Conservation (phyloP, 2,329 filamentous ascomycete species). For the Neopestalotiopsis clavispora region DNA sequence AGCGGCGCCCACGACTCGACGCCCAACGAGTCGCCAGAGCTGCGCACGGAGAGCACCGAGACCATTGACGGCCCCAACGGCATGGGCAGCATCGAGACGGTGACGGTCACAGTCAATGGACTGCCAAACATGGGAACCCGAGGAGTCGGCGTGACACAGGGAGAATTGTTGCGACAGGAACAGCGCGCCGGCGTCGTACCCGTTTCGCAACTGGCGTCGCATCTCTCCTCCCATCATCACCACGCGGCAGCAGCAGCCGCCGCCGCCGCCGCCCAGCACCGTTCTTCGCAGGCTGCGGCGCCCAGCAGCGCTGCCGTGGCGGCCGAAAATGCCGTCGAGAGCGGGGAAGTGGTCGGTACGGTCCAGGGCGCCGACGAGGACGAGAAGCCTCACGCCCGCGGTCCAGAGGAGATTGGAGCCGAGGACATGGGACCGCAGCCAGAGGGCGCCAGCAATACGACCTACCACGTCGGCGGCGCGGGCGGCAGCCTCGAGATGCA, state of each 20-base stretch:
- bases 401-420: conserved; percentile 83
- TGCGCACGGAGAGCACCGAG: conserved; percentile 76
- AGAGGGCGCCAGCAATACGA: conserved; percentile 42
- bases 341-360: conserved; percentile 31
- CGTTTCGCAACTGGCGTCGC: conserved; percentile 60
- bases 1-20: conserved; percentile 32
- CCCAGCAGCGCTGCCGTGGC: conserved; percentile 1
- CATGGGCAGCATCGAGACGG: conserved; percentile 79
- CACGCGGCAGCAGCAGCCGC: not conserved
- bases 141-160: conserved; percentile 73
- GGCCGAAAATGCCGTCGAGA: conserved; percentile 28
- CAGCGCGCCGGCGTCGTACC: conserved; percentile 82
- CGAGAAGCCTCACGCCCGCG: conserved; percentile 79
- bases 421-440: conserved; percentile 82
- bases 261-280: not conserved
- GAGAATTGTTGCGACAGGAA: conserved; percentile 84
- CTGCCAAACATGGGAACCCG: conserved; percentile 58
- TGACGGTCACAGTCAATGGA: conserved; percentile 76
- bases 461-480: conserved; percentile 38
- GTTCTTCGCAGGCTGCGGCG: conserved; percentile 4
- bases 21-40: conserved; percentile 59
- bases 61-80: conserved; percentile 84
- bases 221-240: conserved; percentile 32
- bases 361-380: conserved; percentile 54
- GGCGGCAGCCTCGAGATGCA: conserved; percentile 49